A percentile compares a stretch with the other conserved stretches of the same genome.
phyloP scores from a whole-genome alignment of 1,284 basidiomycete genomes.

The Puccinia triticina region DNA sequence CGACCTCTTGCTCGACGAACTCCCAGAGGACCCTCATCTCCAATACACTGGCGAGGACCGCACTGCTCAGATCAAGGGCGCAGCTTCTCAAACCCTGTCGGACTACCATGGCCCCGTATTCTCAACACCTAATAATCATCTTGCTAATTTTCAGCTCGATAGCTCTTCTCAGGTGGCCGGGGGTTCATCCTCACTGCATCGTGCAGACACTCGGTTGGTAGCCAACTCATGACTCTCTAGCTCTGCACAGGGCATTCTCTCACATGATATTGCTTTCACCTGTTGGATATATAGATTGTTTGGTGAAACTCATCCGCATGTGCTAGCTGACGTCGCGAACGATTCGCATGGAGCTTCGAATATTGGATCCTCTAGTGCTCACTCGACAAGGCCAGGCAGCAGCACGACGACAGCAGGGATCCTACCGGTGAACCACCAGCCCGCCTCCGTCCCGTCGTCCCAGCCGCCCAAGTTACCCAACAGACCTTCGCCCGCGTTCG shows the following conservation, averaged over 20 bases:
- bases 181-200: constrained; percentile 26
- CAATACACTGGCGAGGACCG: constrained; percentile 53
- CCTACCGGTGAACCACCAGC: constrained; percentile 8
- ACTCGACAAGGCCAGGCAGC: not conserved
- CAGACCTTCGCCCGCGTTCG: not conserved
- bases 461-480: constrained; percentile 29
- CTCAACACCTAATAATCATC: constrained; percentile 21
- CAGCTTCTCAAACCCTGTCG: constrained; percentile 50
- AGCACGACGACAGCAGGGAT: not conserved
- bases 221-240: not conserved
- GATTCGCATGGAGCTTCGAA: not conserved
- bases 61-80: constrained; percentile 55
- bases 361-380: not conserved
- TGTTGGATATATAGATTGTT: constrained; percentile 33
- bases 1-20: constrained; percentile 54
- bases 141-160: not conserved
- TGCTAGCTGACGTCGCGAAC: not conserved
- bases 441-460: not conserved
- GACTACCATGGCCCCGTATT: constrained; percentile 35
- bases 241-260: not conserved
- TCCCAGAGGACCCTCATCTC: constrained; percentile 53
- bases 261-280: not conserved
- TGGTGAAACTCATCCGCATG: constrained; percentile 46
- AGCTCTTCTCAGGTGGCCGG: not conserved
- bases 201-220: constrained; percentile 18